phyloP scores from a whole-genome alignment of 78 protist species.

The Protostelium mycophagum region DNA sequence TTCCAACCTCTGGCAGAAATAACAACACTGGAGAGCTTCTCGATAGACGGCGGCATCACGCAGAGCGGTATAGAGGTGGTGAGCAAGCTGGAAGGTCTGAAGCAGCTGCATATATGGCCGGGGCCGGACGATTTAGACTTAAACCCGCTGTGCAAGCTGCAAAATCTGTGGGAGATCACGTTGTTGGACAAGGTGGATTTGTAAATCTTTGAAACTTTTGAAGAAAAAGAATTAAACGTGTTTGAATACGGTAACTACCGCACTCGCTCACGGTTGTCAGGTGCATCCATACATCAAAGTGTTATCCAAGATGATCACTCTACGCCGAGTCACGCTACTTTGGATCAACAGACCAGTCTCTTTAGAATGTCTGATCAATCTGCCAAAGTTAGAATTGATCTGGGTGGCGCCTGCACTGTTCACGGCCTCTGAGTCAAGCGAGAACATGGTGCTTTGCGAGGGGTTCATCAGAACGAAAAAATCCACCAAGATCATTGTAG shows the following conservation, averaged over 20 bases:
- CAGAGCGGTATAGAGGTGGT: background rate
- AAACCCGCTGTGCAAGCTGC: background rate
- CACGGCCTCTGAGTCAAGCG: background rate
- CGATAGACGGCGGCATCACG: background rate
- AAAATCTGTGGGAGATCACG: background rate
- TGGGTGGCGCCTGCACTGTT: background rate
- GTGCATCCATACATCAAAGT: background rate
- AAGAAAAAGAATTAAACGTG: too few relatives aligned
- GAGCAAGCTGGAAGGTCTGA: background rate
- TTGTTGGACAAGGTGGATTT: background rate
- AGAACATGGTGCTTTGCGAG: background rate
- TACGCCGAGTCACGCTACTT: background rate
- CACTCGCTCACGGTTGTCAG: background rate
- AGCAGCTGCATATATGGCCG: background rate
- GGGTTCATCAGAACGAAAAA: background rate
- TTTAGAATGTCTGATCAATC: background rate
- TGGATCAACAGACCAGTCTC: background rate
- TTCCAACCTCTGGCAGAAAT: background rate
- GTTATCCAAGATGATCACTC: background rate
- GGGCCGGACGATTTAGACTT: background rate
- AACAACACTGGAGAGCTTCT: background rate
- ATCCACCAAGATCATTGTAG: background rate
- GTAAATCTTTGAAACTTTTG: too few relatives aligned
- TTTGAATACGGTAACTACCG: background rate
- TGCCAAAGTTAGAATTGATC: background rate